Conservation (phyloP, 2,329 filamentous ascomycete genomes). For the Colletotrichum spinosum region DNA sequence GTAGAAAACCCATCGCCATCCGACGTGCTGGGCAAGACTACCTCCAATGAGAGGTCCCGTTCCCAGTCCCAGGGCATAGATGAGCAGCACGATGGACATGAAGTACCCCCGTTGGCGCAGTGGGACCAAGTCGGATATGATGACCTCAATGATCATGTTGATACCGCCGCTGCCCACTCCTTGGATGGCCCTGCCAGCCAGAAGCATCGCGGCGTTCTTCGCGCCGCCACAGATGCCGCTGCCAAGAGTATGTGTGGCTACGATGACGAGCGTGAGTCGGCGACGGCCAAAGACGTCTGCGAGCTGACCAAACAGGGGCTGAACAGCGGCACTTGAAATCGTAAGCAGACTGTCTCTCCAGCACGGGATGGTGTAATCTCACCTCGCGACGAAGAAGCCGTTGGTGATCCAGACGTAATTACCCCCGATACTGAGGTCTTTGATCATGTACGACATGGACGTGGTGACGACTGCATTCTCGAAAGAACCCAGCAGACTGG, state of each 20-base stretch:
- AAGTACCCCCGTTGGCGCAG: constrained; percentile 57
- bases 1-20: constrained; percentile 61
- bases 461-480: too few species aligned
- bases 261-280: constrained; percentile 47
- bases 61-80: constrained; percentile 47
- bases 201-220: constrained; percentile 56
- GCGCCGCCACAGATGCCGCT: constrained; percentile 65
- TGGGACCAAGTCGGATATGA: constrained; percentile 60
- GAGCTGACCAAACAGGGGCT: too few species aligned
- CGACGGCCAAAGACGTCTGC: too few species aligned
- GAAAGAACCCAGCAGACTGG: too few species aligned
- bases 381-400: too few species aligned
- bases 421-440: too few species aligned
- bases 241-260: constrained; percentile 62
- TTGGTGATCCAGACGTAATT: too few species aligned
- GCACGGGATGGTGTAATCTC: too few species aligned
- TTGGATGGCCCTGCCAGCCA: constrained; percentile 61
- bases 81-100: constrained; percentile 45
- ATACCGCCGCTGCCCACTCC: constrained; percentile 56
- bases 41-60: constrained; percentile 50
- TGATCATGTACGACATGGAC: too few species aligned
- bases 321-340: too few species aligned
- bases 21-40: constrained; percentile 41
- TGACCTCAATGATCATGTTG: constrained; percentile 48
- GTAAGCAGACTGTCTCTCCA: too few species aligned